Evolutionary conservation across 2,329 filamentous ascomycete genomes (phyloP).

Genomic region (Nigrograna mackinnonii): DNA sequence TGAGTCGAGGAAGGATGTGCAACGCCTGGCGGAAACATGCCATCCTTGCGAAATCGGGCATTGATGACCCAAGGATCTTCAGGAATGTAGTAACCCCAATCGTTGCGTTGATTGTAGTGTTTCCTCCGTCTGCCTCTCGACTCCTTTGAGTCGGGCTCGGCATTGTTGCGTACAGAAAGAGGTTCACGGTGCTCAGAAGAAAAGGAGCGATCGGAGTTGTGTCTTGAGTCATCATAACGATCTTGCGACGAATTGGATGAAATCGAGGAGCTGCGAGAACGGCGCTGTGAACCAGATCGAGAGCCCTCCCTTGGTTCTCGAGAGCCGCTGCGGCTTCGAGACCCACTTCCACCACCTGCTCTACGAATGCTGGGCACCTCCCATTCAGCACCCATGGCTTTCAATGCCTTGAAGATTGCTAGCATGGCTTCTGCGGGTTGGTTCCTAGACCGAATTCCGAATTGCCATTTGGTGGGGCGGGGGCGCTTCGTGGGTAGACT

Average conservation of each 20-base stretch:
- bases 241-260: slow-evolving; percentile 34
- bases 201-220: slow-evolving; percentile 7
- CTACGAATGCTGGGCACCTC: slow-evolving; percentile 57
- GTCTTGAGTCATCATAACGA: slow-evolving; percentile 13
- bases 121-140: slow-evolving; percentile 43
- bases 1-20: slow-evolving; percentile 55
- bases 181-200: slow-evolving; percentile 25
- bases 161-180: slow-evolving; percentile 32
- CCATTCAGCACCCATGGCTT: slow-evolving; percentile 88
- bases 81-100: slow-evolving; percentile 77
- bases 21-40: slow-evolving; percentile 63
- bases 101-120: slow-evolving; percentile 50
- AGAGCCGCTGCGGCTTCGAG: slow-evolving; percentile 34
- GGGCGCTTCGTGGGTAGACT: slow-evolving; percentile 67
- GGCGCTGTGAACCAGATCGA: slow-evolving; percentile 35
- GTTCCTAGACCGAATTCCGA: slow-evolving; percentile 93
- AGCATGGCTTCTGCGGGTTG: slow-evolving; percentile 91
- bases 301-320: slow-evolving; percentile 27
- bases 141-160: slow-evolving; percentile 14
- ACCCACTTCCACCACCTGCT: slow-evolving; percentile 44
- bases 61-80: slow-evolving; percentile 95
- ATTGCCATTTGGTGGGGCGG: slow-evolving; percentile 93
- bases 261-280: slow-evolving; percentile 34
- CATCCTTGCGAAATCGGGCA: slow-evolving; percentile 83
- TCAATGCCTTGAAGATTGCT: slow-evolving; percentile 90